Evolutionary conservation across 306 rosid species (phyloP).

Genomic region (Begonia loranthoides): DNA sequence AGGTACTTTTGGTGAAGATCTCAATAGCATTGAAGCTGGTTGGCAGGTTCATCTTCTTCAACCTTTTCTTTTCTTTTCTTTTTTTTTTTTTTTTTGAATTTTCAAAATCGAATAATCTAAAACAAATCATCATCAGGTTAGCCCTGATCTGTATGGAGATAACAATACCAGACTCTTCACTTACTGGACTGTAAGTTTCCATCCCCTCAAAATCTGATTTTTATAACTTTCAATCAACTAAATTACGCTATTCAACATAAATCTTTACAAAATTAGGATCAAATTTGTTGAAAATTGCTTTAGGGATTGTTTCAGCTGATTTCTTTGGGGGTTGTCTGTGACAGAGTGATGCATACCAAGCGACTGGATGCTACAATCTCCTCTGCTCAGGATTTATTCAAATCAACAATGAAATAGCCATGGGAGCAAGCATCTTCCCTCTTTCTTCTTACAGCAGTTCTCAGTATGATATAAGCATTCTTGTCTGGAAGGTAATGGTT

Average conservation of each 20-base stretch:
- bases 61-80: not conserved
- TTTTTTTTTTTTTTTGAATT: not conserved
- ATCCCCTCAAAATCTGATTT: too few species aligned
- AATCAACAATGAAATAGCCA: constrained; percentile 35
- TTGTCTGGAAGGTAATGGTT: constrained; percentile 65
- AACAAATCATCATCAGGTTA: constrained; percentile 32
- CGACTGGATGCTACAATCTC: constrained; percentile 58
- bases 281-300: too few species aligned
- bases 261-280: too few species aligned
- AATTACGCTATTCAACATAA: too few species aligned
- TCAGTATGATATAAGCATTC: constrained; percentile 72
- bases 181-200: constrained; percentile 34
- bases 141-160: constrained; percentile 83
- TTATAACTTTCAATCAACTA: constrained; percentile 23
- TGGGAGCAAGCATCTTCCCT: constrained; percentile 38
- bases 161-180: constrained; percentile 83
- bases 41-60: constrained; percentile 53
- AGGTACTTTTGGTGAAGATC: constrained; percentile 88
- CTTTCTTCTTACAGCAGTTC: constrained; percentile 41
- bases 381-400: constrained; percentile 91
- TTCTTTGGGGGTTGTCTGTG: too few species aligned
- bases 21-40: constrained; percentile 15
- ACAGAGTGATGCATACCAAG: constrained; percentile 53
- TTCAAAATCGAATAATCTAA: too few species aligned
- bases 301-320: too few species aligned